Evolutionary conservation across 2,329 filamentous ascomycete species (phyloP).

Genomic region (Neonectria magnoliae): DNA sequence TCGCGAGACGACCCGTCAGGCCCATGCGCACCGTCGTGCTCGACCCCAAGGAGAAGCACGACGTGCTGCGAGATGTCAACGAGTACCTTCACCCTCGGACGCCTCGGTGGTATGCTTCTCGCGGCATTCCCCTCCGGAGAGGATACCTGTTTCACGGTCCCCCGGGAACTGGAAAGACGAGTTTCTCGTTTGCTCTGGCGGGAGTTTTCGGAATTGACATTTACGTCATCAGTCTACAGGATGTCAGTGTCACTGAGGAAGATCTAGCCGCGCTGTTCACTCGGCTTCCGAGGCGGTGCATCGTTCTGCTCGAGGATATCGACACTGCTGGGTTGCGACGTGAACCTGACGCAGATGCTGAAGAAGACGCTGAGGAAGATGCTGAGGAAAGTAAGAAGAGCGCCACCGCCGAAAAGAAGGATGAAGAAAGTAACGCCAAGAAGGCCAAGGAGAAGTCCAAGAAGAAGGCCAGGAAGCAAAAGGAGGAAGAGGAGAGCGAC

Average conservation of each 20-base stretch:
- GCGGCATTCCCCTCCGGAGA: conserved; percentile 79
- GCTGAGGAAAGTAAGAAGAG: conserved; percentile 19
- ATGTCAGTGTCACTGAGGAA: conserved; percentile 70
- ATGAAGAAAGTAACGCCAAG: conserved; percentile 18
- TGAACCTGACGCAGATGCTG: conserved; percentile 45
- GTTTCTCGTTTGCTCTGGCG: conserved; percentile 72
- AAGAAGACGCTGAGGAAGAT: conserved; percentile 29
- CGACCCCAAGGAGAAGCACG: conserved; percentile 71
- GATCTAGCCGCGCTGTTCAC: conserved; percentile 68
- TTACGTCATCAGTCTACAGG: conserved; percentile 67
- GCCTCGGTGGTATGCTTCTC: conserved; percentile 76
- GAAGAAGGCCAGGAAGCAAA: conserved; percentile 41
- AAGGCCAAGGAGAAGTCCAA: conserved; percentile 36
- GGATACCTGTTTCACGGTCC: conserved; percentile 84
- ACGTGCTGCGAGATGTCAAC: conserved; percentile 76
- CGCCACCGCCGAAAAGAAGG: conserved; percentile 10
- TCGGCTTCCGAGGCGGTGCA: conserved; percentile 68
- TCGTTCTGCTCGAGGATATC: conserved; percentile 76
- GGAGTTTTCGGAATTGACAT: conserved; percentile 74
- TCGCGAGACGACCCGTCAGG: conserved; percentile 71
- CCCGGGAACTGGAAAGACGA: conserved; percentile 79
- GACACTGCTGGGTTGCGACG: conserved; percentile 70
- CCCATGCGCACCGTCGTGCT: conserved; percentile 82
- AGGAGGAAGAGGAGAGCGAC: conserved; percentile 32
- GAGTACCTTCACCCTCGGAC: conserved; percentile 79